Evolutionary conservation across 192 early-diverging fungal species (phyloP).

Genomic region (Allomyces arbusculus): DNA sequence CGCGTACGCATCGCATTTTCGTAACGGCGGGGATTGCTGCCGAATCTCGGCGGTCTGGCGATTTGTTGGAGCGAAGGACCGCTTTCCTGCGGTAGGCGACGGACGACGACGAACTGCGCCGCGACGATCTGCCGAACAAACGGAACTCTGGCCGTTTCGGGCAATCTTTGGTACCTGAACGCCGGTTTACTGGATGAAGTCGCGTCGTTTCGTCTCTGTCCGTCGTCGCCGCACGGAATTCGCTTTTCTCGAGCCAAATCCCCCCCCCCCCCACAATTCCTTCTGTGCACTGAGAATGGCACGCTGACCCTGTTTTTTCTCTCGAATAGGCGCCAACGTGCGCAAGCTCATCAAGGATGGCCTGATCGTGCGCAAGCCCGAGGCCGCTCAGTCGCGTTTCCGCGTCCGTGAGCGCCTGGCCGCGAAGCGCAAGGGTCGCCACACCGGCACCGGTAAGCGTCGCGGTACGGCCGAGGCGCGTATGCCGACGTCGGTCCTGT

Average conservation of each 20-base stretch:
- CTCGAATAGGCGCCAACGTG: conserved; percentile 64
- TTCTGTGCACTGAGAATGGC: background rate
- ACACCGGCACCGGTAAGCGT: conserved; percentile 82
- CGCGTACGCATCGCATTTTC: conserved; percentile 47
- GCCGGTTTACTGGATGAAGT: too few species aligned
- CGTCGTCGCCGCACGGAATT: conserved; percentile 7
- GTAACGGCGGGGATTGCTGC: background rate
- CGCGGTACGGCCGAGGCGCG: conserved; percentile 93
- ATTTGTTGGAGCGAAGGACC: too few species aligned
- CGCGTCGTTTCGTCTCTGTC: background rate
- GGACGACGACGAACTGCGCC: background rate
- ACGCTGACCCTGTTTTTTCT: background rate
- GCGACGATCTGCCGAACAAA: conserved; percentile 2
- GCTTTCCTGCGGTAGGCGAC: background rate
- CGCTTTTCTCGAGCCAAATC: background rate
- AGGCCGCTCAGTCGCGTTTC: conserved; percentile 72
- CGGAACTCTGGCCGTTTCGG: conserved; percentile 6
- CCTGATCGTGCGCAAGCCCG: conserved; percentile 86
- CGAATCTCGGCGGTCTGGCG: background rate
- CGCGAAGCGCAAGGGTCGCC: conserved; percentile 92
- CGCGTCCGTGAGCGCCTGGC: conserved; percentile 74
- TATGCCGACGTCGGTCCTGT: conserved; percentile 85
- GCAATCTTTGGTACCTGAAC: too few species aligned
- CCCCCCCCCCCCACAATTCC: background rate
- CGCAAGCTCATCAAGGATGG: conserved; percentile 95